Conservation (phyloP, 1,284 basidiomycete genomes). For the Wallemia mellicola region DNA sequence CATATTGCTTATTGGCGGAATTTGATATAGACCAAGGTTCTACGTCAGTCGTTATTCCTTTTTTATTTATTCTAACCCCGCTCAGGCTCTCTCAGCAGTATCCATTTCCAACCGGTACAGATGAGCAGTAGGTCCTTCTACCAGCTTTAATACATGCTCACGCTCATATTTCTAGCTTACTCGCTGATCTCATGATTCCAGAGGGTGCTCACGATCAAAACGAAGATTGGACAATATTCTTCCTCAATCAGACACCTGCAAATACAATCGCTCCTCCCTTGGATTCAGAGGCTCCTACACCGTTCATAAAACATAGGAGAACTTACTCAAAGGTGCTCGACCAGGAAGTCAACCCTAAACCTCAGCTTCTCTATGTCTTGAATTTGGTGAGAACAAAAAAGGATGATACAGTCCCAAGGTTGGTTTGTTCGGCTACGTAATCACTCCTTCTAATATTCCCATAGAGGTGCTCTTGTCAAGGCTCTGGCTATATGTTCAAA, state of each 20-base stretch:
- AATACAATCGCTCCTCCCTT: conserved; percentile 59
- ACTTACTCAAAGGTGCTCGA: background rate
- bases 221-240: conserved; percentile 97
- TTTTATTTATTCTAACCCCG: background rate
- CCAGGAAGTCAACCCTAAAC: conserved; percentile 8
- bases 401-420: conserved; percentile 60
- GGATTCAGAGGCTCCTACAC: conserved; percentile 13
- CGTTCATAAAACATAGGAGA: background rate
- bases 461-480: conserved; percentile 74
- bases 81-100: conserved; percentile 51
- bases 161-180: conserved; percentile 29
- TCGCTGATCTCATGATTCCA: conserved; percentile 93
- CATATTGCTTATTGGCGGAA: conserved; percentile 73
- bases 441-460: conserved; percentile 5
- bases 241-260: conserved; percentile 67
- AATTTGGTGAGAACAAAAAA: conserved; percentile 88
- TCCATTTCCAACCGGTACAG: conserved; percentile 62
- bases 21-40: conserved; percentile 84
- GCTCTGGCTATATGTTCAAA: conserved; percentile 86
- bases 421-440: background rate
- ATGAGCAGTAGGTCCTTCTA: conserved; percentile 42
- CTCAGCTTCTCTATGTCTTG: conserved; percentile 59
- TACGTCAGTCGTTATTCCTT: conserved; percentile 15
- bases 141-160: background rate
- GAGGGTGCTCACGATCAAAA: conserved; percentile 81